Evolutionary conservation across 352 stramenopile genomes (phyloP).

Genomic region (Thalassiosira exigua): DNA sequence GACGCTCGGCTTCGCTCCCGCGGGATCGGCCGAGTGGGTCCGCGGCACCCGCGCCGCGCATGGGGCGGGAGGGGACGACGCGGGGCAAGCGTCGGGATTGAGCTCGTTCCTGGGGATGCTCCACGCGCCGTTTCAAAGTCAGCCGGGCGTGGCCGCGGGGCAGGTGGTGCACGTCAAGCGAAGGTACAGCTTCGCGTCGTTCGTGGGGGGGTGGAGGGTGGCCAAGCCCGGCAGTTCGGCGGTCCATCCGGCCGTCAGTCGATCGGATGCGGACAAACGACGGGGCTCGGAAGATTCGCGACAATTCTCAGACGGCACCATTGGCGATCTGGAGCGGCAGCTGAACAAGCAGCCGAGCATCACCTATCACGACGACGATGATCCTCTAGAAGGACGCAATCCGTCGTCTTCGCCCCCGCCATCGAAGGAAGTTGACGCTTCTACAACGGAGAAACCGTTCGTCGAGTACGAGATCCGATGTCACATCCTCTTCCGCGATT

Average conservation of each 20-base stretch:
- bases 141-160: neutral
- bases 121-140: neutral
- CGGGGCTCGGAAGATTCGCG: neutral
- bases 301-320: constrained; percentile 18
- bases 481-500: constrained; percentile 36
- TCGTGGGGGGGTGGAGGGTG: constrained; percentile 36
- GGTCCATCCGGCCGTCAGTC: neutral
- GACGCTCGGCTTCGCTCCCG: constrained; percentile 43
- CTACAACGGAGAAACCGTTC: constrained; percentile 22
- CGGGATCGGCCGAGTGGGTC: constrained; percentile 31
- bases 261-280: neutral
- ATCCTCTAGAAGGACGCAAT: neutral
- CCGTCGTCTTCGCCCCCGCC: neutral
- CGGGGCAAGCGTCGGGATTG: neutral
- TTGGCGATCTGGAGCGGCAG: constrained; percentile 10
- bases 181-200: constrained; percentile 37
- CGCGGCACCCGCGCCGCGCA: constrained; percentile 1
- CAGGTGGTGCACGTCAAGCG: constrained; percentile 29
- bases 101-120: constrained; percentile 9
- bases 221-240: neutral
- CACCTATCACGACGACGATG: neutral
- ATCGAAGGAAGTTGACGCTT: neutral
- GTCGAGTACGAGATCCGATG: constrained; percentile 58
- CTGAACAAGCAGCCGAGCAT: constrained; percentile 19
- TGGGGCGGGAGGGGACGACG: too few relatives aligned